These are phyloP conservation scores for Boletus sp. DNA, from an alignment of 768 basidiomycete genomes.

Conservation along the genomic window DNA sequence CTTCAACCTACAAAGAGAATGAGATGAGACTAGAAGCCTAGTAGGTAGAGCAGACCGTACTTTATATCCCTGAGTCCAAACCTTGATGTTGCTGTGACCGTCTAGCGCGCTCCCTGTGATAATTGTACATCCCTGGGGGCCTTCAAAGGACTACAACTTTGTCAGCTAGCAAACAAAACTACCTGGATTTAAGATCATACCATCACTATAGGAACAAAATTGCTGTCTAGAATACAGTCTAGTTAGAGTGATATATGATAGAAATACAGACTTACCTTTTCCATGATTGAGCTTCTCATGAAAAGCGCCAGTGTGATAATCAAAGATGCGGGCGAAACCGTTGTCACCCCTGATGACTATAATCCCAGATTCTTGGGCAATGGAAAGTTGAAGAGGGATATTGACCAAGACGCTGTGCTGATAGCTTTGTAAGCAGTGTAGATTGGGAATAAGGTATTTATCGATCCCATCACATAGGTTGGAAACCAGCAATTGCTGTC, in stretches of 20 bases:
- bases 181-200: not conserved
- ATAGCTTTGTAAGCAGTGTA: not conserved
- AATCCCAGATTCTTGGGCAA: not conserved
- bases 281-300: not conserved
- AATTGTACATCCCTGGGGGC: not conserved
- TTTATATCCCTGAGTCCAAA: not conserved
- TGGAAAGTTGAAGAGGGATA: not conserved
- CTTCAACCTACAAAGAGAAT: not conserved
- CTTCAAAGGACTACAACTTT: not conserved
- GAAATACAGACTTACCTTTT: not conserved
- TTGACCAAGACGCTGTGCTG: not conserved
- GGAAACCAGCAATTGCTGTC: not conserved
- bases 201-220: not conserved
- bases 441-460: not conserved
- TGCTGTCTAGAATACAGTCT: not conserved
- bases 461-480: not conserved
- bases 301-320: not conserved
- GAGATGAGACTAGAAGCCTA: not conserved
- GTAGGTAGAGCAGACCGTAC: not conserved
- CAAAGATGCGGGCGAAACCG: not conserved
- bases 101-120: not conserved
- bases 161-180: not conserved
- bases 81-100: slow-evolving; percentile 4
- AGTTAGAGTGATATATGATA: not conserved
- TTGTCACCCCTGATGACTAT: not conserved